A percentile compares a stretch with the other conserved stretches of the same genome.
phyloP scores from a whole-genome alignment of 148 eudicot species.

The Nyssa sinensis region DNA sequence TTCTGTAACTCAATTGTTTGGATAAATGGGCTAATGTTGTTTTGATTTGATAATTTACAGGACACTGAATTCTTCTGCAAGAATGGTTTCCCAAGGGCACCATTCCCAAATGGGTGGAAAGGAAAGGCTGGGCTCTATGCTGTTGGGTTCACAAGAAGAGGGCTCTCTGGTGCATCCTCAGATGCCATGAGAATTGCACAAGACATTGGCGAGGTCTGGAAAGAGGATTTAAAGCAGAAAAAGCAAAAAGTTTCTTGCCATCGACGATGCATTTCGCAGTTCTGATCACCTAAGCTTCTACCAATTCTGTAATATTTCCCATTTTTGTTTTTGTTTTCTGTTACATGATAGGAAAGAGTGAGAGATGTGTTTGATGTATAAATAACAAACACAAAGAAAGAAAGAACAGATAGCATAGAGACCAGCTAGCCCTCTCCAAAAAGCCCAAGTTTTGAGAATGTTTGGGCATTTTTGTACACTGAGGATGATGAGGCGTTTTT shows the following conservation, averaged over 20 bases:
- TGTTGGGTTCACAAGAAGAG: conserved; percentile 41
- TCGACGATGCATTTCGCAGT: conserved; percentile 31
- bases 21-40: background rate
- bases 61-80: conserved; percentile 35
- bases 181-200: conserved; percentile 33
- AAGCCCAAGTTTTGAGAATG: conserved; percentile 56
- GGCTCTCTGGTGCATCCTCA: conserved; percentile 37
- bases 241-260: conserved; percentile 25
- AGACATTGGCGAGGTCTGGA: conserved; percentile 31
- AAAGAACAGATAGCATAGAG: conserved; percentile 17
- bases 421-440: conserved; percentile 78
- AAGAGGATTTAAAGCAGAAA: conserved; percentile 30
- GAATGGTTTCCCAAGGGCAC: conserved; percentile 34
- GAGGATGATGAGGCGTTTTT: conserved; percentile 76
- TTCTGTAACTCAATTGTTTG: background rate
- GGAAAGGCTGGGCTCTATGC: conserved; percentile 36
- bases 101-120: conserved; percentile 43
- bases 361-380: conserved; percentile 7
- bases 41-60: conserved; percentile 12
- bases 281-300: conserved; percentile 10
- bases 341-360: background rate
- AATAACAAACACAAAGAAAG: conserved; percentile 4
- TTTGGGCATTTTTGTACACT: conserved; percentile 55
- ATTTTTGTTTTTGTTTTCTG: background rate
- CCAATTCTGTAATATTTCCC: background rate